A percentile compares a stretch with the other conserved stretches of the same genome.
These are phyloP conservation scores for Chenopodium berlandieri DNA, from an alignment of 148 eudicot species.

Conservation along the genomic window DNA sequence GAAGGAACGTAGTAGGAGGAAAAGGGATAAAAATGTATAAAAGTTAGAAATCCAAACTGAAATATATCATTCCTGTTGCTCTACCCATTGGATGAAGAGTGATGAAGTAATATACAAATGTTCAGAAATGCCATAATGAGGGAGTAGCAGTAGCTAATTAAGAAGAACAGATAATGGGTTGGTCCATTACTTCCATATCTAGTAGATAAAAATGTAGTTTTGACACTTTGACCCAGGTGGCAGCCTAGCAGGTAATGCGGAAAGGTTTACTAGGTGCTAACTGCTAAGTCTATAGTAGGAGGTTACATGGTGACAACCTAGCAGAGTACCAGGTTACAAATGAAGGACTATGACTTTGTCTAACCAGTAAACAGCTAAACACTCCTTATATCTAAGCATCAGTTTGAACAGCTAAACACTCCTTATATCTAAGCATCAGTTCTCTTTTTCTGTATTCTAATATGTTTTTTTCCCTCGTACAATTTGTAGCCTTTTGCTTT, in stretches of 20 bases:
- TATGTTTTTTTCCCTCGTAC: no score
- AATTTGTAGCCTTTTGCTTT: no score
- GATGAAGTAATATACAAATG: not conserved
- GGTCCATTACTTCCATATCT: not conserved
- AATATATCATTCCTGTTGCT: not conserved
- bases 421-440: no score
- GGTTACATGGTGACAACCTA: not conserved
- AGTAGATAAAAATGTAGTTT: no score
- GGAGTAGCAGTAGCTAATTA: not conserved
- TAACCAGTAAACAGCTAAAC: not conserved
- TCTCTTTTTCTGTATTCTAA: not conserved
- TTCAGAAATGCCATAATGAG: not conserved
- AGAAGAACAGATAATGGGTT: not conserved
- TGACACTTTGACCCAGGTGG: no score
- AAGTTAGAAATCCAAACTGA: not conserved
- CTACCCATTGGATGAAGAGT: not conserved
- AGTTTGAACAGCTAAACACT: not conserved
- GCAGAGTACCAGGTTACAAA: not conserved
- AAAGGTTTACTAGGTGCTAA: not conserved
- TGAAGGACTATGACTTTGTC: not conserved
- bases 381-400: no score
- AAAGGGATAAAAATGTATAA: not conserved
- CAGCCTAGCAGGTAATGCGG: no score
- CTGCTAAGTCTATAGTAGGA: not conserved
- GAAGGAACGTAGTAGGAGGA: not conserved